A percentile compares a stretch with the other conserved stretches of the same genome.
These are phyloP conservation scores for Penicillium maclennaniae DNA, from an alignment of 495 filamentous ascomycete species.

Conservation along the genomic window DNA sequence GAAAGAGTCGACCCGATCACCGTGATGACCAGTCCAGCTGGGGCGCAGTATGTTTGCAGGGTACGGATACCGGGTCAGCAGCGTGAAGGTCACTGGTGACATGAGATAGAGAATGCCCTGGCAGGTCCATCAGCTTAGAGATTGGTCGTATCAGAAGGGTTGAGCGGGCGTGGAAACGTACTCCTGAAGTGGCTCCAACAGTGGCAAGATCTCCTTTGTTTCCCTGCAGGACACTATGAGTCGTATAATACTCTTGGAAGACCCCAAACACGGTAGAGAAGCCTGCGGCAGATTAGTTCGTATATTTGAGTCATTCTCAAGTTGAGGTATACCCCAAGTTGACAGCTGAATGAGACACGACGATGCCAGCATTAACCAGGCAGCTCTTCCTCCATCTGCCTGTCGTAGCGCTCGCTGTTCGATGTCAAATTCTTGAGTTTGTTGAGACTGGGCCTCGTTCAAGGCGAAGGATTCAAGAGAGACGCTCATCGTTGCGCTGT, in stretches of 20 bases:
- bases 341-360: constrained; percentile 60
- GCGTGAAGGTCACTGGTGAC: constrained; percentile 47
- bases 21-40: constrained; percentile 42
- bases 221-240: constrained; percentile 33
- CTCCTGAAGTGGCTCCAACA: constrained; percentile 48
- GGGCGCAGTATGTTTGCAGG: constrained; percentile 38
- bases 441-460: constrained; percentile 1
- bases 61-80: constrained; percentile 46
- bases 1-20: constrained; percentile 36
- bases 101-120: constrained; percentile 55
- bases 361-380: constrained; percentile 60
- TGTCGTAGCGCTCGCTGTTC: constrained; percentile 45
- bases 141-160: not conserved
- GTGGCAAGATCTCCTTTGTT: constrained; percentile 41
- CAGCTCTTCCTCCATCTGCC: constrained; percentile 57
- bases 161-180: too few relatives aligned
- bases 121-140: constrained; percentile 5
- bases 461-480: constrained; percentile 6
- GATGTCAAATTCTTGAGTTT: constrained; percentile 21
- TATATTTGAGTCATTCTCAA: not conserved
- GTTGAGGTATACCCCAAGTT: constrained; percentile 54
- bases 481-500: constrained; percentile 4
- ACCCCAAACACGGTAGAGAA: constrained; percentile 51
- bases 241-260: constrained; percentile 45
- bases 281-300: constrained; percentile 23